Base-by-base conservation (phyloP, 805 yeast species). In the Komagataella populi region DNA sequence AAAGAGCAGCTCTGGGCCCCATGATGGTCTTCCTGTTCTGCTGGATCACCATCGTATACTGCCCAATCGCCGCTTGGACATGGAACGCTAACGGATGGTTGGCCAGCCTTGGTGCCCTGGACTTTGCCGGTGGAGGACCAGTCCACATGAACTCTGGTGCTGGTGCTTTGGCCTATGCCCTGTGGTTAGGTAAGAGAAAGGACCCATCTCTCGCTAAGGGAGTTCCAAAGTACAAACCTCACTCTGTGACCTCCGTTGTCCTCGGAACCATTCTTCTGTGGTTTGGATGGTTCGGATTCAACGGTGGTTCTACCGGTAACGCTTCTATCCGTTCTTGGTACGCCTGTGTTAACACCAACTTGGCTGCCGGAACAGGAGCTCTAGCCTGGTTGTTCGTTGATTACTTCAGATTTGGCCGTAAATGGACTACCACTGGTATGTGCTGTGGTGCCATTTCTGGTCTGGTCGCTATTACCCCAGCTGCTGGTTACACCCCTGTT, bases 231-330 rank as follows among this genome's bases (percentile, higher is more conserved):
- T 90, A 89, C 73, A 87, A 81, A 70, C 98, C 99, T 45, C 97
- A 91, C 66, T 84, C 93, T 20, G 96, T 91, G 44, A 78, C 95
- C 6, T 79, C 89, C 48, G 87, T 89, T 53, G 96, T 90, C 16
- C 70, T 93, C 53, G 99, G 99, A 51, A 89, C 97, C 18, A 84
- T 87, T 10, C 86, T 93, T 73, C 77, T 93, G 59, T 91, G 97
- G 96, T 89, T 93, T 61, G 99, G 98, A 44, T 93, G 99, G 99
- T 89, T 89, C 63, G 97, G 96, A 45, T 93, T 93, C 81, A 93
- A 93, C 77, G 97, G 96, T 69, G 98, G 98, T 61, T 88, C 96
- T 48, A 86, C 97, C 49, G 97, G 96, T 68, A 84, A 88, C 64
- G 87, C 96, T 44, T 70, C 91, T 55, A 81, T 93, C 65, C 84